A percentile compares a stretch with the other conserved stretches of the same genome.
Conservation (phyloP, 1,284 basidiomycete genomes). For the Mixia osmundae region DNA sequence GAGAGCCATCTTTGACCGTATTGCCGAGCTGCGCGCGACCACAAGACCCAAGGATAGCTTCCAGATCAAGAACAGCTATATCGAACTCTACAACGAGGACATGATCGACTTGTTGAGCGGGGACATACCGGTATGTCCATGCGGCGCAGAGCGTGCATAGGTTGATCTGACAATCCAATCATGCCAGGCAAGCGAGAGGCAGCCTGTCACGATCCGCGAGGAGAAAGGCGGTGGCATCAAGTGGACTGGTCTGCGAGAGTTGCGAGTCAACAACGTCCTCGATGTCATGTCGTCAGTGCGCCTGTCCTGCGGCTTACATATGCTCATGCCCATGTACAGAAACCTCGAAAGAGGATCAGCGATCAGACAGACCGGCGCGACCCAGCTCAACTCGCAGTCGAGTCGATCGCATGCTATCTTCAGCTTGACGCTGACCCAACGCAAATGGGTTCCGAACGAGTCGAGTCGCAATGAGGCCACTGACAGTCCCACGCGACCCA, state of each 20-base stretch:
- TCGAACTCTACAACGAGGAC: constrained; percentile 89
- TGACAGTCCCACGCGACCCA: neutral
- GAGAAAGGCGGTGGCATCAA: constrained; percentile 90
- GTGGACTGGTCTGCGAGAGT: constrained; percentile 83
- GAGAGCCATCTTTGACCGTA: constrained; percentile 61
- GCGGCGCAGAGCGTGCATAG: neutral
- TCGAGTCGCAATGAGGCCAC: neutral
- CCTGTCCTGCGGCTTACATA: constrained; percentile 5
- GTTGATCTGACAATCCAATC: neutral
- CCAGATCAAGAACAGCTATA: constrained; percentile 60
- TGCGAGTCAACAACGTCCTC: constrained; percentile 49
- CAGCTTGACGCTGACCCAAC: constrained; percentile 72
- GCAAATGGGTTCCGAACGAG: constrained; percentile 11
- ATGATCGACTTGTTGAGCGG: constrained; percentile 19
- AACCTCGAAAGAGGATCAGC: constrained; percentile 64
- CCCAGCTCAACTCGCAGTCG: constrained; percentile 95
- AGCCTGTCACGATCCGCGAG: constrained; percentile 85
- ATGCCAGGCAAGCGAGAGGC: constrained; percentile 28
- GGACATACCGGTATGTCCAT: neutral
- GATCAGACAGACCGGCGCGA: constrained; percentile 82
- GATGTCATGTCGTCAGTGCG: constrained; percentile 72
- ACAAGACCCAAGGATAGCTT: constrained; percentile 33
- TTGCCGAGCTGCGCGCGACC: constrained; percentile 49
- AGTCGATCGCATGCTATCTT: constrained; percentile 98
- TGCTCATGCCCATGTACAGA: constrained; percentile 27